phyloP scores from a whole-genome alignment of 2,329 filamentous ascomycete species.

The Teratosphaeria nubilosa region DNA sequence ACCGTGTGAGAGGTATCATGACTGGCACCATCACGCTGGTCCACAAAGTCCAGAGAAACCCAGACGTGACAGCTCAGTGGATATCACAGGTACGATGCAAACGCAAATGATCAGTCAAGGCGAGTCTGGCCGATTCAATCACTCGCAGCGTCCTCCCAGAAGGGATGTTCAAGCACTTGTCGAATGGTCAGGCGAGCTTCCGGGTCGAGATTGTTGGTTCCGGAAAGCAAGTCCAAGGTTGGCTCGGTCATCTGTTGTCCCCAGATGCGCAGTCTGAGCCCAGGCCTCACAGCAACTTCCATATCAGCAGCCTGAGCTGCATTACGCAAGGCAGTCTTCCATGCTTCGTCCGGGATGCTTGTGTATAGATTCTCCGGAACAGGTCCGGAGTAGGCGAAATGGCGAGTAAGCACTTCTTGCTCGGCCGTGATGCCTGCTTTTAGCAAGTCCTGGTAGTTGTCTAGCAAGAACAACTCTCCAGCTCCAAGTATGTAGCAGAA shows the following conservation, averaged over 20 bases:
- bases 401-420: conserved; percentile 25
- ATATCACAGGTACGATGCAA: no score
- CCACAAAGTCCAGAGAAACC: no score
- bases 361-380: conserved; percentile 23
- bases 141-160: conserved; percentile 16
- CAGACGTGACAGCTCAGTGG: no score
- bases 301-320: conserved; percentile 19
- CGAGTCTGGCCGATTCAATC: no score
- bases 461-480: conserved; percentile 22
- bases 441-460: conserved; percentile 24
- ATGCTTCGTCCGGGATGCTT: conserved; percentile 20
- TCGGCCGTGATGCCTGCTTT: conserved; percentile 21
- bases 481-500: conserved; percentile 27
- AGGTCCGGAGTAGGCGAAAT: conserved; percentile 28
- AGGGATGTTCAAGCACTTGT: conserved; percentile 25
- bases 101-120: no score
- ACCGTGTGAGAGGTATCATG: no score
- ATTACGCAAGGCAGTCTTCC: conserved; percentile 5
- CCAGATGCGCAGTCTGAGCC: conserved; percentile 22
- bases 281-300: conserved; percentile 20
- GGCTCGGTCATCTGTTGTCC: conserved; percentile 18
- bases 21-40: no score
- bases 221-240: conserved; percentile 25
- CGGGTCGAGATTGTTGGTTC: conserved; percentile 27
- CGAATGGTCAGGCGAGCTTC: conserved; percentile 24